Base-by-base conservation (phyloP, 306 rosid genomes). In the Medicago lupulina region DNA sequence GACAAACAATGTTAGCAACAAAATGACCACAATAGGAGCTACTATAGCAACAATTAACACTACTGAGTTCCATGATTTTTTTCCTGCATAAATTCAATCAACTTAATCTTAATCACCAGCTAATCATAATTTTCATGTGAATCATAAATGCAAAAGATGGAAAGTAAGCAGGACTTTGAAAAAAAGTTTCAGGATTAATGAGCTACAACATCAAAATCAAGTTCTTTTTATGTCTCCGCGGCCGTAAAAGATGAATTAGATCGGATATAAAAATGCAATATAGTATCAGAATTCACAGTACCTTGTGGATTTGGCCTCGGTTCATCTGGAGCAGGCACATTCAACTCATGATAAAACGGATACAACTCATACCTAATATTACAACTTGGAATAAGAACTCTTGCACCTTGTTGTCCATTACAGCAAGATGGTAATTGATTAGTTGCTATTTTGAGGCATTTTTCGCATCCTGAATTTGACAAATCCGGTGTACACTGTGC, bases 401-500 rank as follows among this genome's bases (percentile, higher is more conserved):
- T 71, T 71, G 9, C 76, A 2, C 76, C 76, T 53, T 36, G 76
- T 12, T 54, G 18, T 16, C 75, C 75, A 38, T 14, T 3, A 34
- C 73, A 79, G 66, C 71, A 78, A 10, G 10, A 9, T 0, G 83
- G 70, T 7, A 78, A 4, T 0, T 4, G 0, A 2, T 2, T n/a
- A 16, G 16, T 23, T 18, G 62, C 83, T 36, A 5, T 12, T 53
- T 15, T 15, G 3, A 84, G 80, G 47, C 83, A 81, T 16, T n/a
- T 2, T 2, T 40, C 21, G 23, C 88, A 85, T 8, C 16, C 65
- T 7, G 31, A 2, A 18, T 11, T 7, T 1, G 74, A 79, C 59
- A 78, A 66, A 58, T 70, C 83, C 1, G 84, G 85, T 9, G 81
- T 82, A 65, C 88, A 85, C 74, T 81, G 86, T 5, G 53, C 82